Base-by-base conservation (phyloP, 768 basidiomycete genomes). In the Leucocoprinus birnbaumii region DNA sequence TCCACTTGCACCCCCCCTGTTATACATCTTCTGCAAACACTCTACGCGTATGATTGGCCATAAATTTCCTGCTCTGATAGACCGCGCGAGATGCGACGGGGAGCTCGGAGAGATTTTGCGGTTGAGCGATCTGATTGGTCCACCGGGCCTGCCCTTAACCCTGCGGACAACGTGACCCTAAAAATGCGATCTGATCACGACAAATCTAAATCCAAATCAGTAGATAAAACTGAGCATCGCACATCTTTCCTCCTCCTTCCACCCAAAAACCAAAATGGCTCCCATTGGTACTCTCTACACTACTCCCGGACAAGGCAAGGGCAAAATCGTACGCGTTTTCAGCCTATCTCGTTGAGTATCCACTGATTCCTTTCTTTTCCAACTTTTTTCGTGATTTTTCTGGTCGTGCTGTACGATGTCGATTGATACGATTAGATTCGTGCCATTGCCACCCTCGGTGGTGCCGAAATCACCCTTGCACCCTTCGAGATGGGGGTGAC, bases 401-500 rank as follows among this genome's bases (percentile, higher is more conserved):
- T n/a, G n/a, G n/a, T n/a, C n/a, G 14, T 51, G 27, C 7, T 19
- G 1, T 19, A 22, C 8, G 10, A n/a, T 34, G 47, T 18, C 34
- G 18, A 22, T 31, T 43, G 13, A 38, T 49, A 45, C 56, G 50
- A 40, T 35, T 63, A 83, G 81, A 74, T 78, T 66, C 66, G 66
- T 42, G 85, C 85, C 19, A 78, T 73, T 49, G 87, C 83, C 57
- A 86, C 86, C 22, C 68, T 80, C 11, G 82, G 71, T 40, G 85
- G 83, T 35, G 63, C 89, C 58, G 75, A 82, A 46, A 59, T 90
- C 53, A 79, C 83, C 55, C 56, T 77, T 49, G 79, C 82, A 14
- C 70, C 72, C 53, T 89, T 88, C 68, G 76, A 73, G 52, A 85
- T 87, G 67, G 72, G 68, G 56, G 77, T 84, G 61, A 80, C 82